Percentiles rank a stretch among this genome's conserved stretches.
phyloP scores from a whole-genome alignment of 2,329 filamentous ascomycete species.

The Diaporthe amygdali region DNA sequence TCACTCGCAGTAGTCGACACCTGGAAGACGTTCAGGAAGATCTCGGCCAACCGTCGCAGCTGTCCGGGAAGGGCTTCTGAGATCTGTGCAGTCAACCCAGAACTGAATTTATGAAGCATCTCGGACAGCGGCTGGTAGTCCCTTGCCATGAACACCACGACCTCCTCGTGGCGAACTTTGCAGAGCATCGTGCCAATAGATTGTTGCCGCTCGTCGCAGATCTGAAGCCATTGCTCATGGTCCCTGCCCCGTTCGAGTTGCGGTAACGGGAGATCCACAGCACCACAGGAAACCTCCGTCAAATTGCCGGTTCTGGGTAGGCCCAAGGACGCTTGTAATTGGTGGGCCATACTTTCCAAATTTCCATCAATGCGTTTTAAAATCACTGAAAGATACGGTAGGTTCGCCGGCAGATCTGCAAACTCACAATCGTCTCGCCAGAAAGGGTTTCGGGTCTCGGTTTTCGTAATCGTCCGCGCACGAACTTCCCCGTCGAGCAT shows the following conservation, averaged over 20 bases:
- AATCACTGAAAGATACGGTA: slow-evolving; percentile 73
- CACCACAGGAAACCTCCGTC: slow-evolving; percentile 65
- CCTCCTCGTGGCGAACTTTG: slow-evolving; percentile 83
- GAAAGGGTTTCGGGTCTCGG: slow-evolving; percentile 74
- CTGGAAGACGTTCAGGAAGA: slow-evolving; percentile 93
- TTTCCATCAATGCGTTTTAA: slow-evolving; percentile 69
- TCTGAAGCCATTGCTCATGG: slow-evolving; percentile 86
- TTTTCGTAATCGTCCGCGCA: slow-evolving; percentile 75
- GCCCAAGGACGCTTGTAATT: slow-evolving; percentile 48
- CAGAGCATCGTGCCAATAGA: slow-evolving; percentile 84
- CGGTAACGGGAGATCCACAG: slow-evolving; percentile 82
- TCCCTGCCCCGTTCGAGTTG: slow-evolving; percentile 79
- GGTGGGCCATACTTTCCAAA: slow-evolving; percentile 50
- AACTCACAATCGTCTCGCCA: slow-evolving; percentile 87
- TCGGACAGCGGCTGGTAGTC: slow-evolving; percentile 87
- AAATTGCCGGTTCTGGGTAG: slow-evolving; percentile 48
- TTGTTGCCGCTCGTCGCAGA: slow-evolving; percentile 78
- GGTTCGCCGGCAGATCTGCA: slow-evolving; percentile 70
- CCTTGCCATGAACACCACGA: slow-evolving; percentile 83
- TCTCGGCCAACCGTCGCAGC: slow-evolving; percentile 81
- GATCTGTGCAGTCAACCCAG: slow-evolving; percentile 84
- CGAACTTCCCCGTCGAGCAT: slow-evolving; percentile 81
- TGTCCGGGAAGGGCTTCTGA: slow-evolving; percentile 78
- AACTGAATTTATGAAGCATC: slow-evolving; percentile 82
- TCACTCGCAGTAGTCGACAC: slow-evolving; percentile 83